Evolutionary conservation across 306 rosid genomes (phyloP).

Genomic region (Cyamopsis tetragonoloba): DNA sequence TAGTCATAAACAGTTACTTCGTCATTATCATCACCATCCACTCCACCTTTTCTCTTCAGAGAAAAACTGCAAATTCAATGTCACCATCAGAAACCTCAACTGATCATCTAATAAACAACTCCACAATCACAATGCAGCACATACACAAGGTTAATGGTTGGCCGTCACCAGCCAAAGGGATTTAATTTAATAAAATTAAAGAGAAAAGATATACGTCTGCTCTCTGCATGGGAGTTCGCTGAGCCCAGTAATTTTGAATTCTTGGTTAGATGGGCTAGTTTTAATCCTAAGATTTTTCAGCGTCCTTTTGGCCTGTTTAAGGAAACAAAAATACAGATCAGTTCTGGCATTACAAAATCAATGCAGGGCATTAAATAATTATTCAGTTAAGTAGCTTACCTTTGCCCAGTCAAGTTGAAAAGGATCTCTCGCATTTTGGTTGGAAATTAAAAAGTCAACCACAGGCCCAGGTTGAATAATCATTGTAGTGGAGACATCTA

Average conservation of each 20-base stretch:
- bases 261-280: constrained; percentile 65
- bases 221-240: constrained; percentile 79
- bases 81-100: neutral
- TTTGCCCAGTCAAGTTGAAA: constrained; percentile 77
- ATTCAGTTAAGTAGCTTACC: constrained; percentile 42
- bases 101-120: neutral
- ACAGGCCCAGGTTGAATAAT: constrained; percentile 87
- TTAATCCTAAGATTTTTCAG: constrained; percentile 82
- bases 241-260: constrained; percentile 74
- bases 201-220: constrained; percentile 49
- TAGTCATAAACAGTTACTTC: constrained; percentile 86
- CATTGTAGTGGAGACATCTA: constrained; percentile 97
- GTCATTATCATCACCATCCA: constrained; percentile 36
- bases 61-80: constrained; percentile 50
- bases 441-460: constrained; percentile 80
- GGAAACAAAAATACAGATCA: neutral
- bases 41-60: constrained; percentile 46
- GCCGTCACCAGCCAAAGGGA: neutral
- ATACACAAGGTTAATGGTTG: neutral
- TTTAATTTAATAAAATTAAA: neutral
- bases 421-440: constrained; percentile 83
- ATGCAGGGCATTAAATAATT: neutral
- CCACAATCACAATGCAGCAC: neutral
- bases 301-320: constrained; percentile 69
- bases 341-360: neutral